Evolutionary conservation across 306 rosid species (phyloP).

Genomic region (Acmispon strigosus): DNA sequence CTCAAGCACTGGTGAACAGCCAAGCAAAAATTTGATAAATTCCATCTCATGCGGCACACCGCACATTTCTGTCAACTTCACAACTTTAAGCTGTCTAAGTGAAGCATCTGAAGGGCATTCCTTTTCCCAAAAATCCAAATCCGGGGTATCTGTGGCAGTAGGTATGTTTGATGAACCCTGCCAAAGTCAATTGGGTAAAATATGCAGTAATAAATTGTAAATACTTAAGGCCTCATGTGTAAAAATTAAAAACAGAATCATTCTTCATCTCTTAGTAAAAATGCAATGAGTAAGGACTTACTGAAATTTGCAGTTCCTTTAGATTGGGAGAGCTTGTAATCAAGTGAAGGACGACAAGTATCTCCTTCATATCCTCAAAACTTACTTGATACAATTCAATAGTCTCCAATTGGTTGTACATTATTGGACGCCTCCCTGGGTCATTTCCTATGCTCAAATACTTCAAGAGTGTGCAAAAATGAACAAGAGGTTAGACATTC

Average conservation of each 20-base stretch:
- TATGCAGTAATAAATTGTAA: background rate
- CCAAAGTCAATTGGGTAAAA: conserved; percentile 6
- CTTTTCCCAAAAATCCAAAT: conserved; percentile 69
- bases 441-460: conserved; percentile 84
- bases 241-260: too few species aligned
- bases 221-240: too few species aligned
- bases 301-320: conserved; percentile 79
- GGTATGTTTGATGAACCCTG: conserved; percentile 62
- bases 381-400: conserved; percentile 80
- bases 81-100: conserved; percentile 49
- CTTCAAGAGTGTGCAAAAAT: conserved; percentile 33
- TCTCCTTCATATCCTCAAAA: conserved; percentile 91
- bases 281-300: conserved; percentile 29
- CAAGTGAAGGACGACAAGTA: conserved; percentile 76
- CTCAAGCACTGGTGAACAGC: conserved; percentile 63
- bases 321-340: conserved; percentile 77
- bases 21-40: conserved; percentile 65
- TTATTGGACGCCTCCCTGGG: conserved; percentile 33
- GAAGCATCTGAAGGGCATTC: conserved; percentile 37
- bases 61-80: conserved; percentile 68
- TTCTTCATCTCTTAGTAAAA: too few species aligned
- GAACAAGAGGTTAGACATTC: background rate
- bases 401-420: conserved; percentile 51
- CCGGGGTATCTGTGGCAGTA: conserved; percentile 41
- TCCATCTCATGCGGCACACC: conserved; percentile 78